Base-by-base conservation (phyloP, 805 yeast genomes). In the Lipomyces oligophaga region DNA sequence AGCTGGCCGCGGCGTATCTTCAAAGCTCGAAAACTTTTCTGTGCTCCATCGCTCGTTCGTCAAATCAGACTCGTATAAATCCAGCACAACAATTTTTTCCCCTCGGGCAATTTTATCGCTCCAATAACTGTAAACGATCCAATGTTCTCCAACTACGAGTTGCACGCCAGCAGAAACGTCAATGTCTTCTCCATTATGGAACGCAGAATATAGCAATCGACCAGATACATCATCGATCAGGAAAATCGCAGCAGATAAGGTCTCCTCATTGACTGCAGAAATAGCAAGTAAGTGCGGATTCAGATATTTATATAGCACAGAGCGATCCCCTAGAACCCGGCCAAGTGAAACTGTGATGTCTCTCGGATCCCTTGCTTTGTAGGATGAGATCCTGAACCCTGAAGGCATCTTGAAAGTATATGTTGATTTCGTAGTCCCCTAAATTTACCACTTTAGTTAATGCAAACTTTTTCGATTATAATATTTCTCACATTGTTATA, bases 291-390 rank as follows among this genome's bases (percentile, higher is more conserved):
- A 49, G 58, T 85, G 79, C 18, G 94, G 95, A 59, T 84, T 74
- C 49, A 89, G 67, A 63, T 83, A 89, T 65, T 90, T 93, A 75
- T 89, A 87, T 32, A 87, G 66, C 1, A 86, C 90, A 1, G 81
- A 71, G 60, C 86, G 75, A 57, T 83, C 80, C 18, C 82, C 81
- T 24, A 84, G 66, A 0, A 83, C 77, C 21, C 77, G 73, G 6
- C 95, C 97, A 38, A 81, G 62, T 11, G 82, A 81, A 0, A 82
- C 79, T 3, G 74, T 67, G 10, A 62, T 57, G 16, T 69, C 75
- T 11, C 61, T 63, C 2, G 67, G 65, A 36, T 68, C 69, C 45
- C 78, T 71, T 2, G 63, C 34, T n/a, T 60, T 49, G 49, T 71
- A 78, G 30, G 61, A 58, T 1, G 45, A 47, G n/a, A n/a, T n/a